These are phyloP conservation scores for Gnetum montanum DNA, from an alignment of 75 land plant species.

Conservation along the genomic window DNA sequence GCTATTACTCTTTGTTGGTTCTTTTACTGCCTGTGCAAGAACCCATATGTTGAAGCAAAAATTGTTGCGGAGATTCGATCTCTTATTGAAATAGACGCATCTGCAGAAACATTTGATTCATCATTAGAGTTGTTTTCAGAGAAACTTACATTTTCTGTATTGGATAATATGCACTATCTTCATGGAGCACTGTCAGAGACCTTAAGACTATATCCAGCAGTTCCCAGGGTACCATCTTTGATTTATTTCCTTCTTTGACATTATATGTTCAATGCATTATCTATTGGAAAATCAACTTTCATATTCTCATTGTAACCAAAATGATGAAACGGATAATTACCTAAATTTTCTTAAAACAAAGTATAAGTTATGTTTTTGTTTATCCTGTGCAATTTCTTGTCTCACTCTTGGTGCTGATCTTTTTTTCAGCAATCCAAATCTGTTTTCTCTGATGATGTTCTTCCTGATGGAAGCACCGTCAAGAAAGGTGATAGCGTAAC, in stretches of 20 bases:
- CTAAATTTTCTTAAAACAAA: no score
- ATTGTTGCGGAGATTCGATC: constrained; percentile 13
- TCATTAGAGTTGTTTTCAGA: constrained; percentile 2
- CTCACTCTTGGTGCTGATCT: background rate
- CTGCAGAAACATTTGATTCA: background rate
- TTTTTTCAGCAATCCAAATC: constrained; percentile 10
- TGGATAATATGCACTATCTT: constrained; percentile 39
- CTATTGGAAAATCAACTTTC: background rate
- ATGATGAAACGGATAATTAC: background rate
- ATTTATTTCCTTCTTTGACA: background rate
- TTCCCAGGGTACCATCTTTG: constrained; percentile 50
- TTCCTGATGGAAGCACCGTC: constrained; percentile 18
- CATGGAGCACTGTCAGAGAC: constrained; percentile 74
- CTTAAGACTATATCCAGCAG: constrained; percentile 71
- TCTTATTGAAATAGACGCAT: background rate
- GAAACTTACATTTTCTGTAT: constrained; percentile 6
- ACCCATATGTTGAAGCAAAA: constrained; percentile 46
- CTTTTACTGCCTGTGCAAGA: constrained; percentile 51
- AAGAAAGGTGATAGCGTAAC: constrained; percentile 8
- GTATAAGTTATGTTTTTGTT: background rate
- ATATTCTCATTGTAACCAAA: background rate
- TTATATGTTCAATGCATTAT: background rate
- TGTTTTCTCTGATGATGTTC: constrained; percentile 13
- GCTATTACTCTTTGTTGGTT: constrained; percentile 77
- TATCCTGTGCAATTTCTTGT: background rate